Conservation (phyloP, 176 grass and related monocot genomes). For the Rhynchospora pubera region DNA sequence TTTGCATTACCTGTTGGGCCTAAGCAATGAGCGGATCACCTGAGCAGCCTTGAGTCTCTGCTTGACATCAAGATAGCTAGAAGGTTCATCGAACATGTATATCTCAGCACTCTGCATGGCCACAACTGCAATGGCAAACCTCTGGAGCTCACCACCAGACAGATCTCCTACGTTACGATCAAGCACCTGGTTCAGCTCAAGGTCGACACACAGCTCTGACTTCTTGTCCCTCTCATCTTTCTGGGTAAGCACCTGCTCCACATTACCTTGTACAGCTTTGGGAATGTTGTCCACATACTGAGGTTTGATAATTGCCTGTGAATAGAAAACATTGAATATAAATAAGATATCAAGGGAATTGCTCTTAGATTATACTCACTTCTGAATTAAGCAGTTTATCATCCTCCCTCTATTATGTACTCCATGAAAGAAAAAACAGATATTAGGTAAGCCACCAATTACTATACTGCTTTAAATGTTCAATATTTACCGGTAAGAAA, state of each 20-base stretch:
- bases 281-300: constrained; percentile 70
- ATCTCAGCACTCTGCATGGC: constrained; percentile 53
- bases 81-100: constrained; percentile 74
- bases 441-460: too few species aligned
- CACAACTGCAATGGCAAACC: constrained; percentile 63
- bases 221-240: constrained; percentile 51
- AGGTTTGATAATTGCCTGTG: constrained; percentile 63
- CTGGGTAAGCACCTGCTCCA: constrained; percentile 43
- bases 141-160: constrained; percentile 78
- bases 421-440: too few species aligned
- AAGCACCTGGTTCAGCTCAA: constrained; percentile 63
- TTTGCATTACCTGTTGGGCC: constrained; percentile 32
- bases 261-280: constrained; percentile 62
- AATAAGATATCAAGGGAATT: not conserved
- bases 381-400: not conserved
- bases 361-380: not conserved
- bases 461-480: too few species aligned
- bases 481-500: too few species aligned
- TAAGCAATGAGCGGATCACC: constrained; percentile 42
- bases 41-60: constrained; percentile 49
- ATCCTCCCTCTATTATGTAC: not conserved
- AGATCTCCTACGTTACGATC: constrained; percentile 58
- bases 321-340: not conserved
- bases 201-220: constrained; percentile 35
- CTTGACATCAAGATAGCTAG: constrained; percentile 51